Base-by-base conservation (phyloP, 768 basidiomycete species). In the Candolleomyces efflorescens region DNA sequence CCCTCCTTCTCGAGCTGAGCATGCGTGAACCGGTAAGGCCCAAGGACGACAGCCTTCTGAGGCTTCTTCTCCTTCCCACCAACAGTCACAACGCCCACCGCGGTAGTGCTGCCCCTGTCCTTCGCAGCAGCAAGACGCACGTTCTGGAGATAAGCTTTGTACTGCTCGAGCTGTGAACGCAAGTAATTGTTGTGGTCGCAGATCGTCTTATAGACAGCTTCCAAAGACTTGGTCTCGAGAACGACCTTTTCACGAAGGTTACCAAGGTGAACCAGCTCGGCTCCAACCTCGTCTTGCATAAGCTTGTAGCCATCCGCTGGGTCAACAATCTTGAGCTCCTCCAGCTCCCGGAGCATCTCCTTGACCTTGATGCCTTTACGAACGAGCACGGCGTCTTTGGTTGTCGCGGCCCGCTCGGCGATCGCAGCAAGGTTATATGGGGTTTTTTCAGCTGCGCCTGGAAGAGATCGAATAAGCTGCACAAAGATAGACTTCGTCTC, bases 401-500 rank as follows among this genome's bases (percentile, higher is more conserved):
- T 94, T 22, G 97, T 98, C 17, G 97, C 97, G 5, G 97, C 96
- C 22, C 89, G 81, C 71, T 99, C 97, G 10, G 96, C 96, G 59
- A 98, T 88, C 5, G 81, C 85, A 24, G 86, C 78, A 17, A 99
- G 84, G 68, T 97, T 87, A 69, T 97, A 91, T 0, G 97, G 97
- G 27, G 86, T 85, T 68, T 89, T 90, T 53, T 94, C 92, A 5
- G 85, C 81, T 0, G 86, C 79, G 49, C 87, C 82, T 1, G 96
- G 96, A 56, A 99, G 83, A 32, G 95, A 98, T 63, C 97, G 94
- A 56, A 99, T 86, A 54, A 98, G 84, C 70, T 98, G 94, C 32
- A 98, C 97, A 64, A 99, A 94, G 68, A 98, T 98, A 6, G 96
- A 98, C 77, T 99, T 99, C 56, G 97, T 92, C 71, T 99, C 97